Evolutionary conservation across 768 basidiomycete species (phyloP).

Genomic region (Serendipita sp.): DNA sequence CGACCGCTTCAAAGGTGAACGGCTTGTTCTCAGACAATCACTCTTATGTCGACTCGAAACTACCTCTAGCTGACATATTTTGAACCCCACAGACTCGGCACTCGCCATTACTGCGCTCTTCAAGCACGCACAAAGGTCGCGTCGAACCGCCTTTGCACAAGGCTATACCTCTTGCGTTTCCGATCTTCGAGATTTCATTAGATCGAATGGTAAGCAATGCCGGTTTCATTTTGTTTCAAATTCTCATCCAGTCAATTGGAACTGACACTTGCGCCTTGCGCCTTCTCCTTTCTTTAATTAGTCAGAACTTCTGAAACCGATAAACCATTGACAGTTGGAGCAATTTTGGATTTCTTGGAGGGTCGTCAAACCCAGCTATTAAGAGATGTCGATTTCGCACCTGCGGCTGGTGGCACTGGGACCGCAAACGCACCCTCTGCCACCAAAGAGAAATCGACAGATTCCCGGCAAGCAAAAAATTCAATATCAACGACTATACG

Average conservation of each 20-base stretch:
- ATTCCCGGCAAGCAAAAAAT: background rate
- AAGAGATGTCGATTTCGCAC: background rate
- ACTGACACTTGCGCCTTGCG: background rate
- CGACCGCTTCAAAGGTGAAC: background rate
- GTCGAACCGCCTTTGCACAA: background rate
- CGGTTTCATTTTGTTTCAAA: background rate
- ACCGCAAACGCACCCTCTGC: background rate
- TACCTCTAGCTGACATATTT: background rate
- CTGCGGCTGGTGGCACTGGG: background rate
- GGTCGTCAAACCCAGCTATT: background rate
- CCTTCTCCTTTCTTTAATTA: background rate
- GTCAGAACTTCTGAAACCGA: conserved; percentile 1
- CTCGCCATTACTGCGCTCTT: conserved; percentile 4
- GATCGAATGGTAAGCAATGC: background rate
- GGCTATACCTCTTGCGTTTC: background rate
- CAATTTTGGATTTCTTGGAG: conserved; percentile 3
- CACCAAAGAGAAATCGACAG: background rate
- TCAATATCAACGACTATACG: background rate
- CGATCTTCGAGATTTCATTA: conserved; percentile 5
- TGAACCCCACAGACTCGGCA: background rate
- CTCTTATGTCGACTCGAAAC: background rate
- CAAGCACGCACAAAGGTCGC: conserved; percentile 1
- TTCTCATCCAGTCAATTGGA: background rate
- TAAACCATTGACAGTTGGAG: background rate
- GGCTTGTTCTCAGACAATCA: background rate